Base-by-base conservation (phyloP, 768 basidiomycete genomes). In the Dioszegia hungarica region DNA sequence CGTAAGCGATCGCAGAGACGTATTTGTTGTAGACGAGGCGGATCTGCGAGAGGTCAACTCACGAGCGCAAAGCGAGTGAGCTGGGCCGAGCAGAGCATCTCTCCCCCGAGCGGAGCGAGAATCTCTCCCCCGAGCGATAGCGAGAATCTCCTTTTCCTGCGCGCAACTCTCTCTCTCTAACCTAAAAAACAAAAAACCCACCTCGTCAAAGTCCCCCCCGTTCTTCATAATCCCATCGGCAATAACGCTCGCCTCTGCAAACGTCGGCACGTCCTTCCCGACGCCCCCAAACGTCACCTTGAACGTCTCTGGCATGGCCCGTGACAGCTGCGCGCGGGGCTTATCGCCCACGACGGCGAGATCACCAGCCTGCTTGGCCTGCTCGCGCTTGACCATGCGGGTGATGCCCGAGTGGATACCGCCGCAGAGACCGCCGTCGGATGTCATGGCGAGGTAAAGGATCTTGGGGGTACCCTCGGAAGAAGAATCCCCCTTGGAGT, bases 341-440 rank as follows among this genome's bases (percentile, higher is more conserved):
- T 97, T 98, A 84, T 99, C 95, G 59, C 95, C 95, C 56, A 97
- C 82, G 70, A 95, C 82, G 80, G 91, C 85, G 76, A 97, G 70
- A 2, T 86, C 47, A 19, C 78, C 75, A 40, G 80, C 79, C 68
- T 83, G 82, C 28, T 75, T 57, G 31, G 66, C 78, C 54, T 93
- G 71, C 28, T 83, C 86, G 56, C 82, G 83, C 66, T 89, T 88
- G 48, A 90, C 88, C 54, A 85, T 84, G 79, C 97, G 95, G 66
- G 87, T 82, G 74, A 98, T 89, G 52, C 90, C 91, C 38, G 94
- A 98, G 81, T 98, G 94, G 72, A 99, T 94, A 82, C 95, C 94
- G 79, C 95, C 94, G 75, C 94, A 99, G 56, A 99, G 89, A 79
- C 95, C 94, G 80, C 93, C 92, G 85, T 98, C 94, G 54, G 94